Percentiles rank a stretch among this genome's conserved stretches.
These are phyloP conservation scores for Triangularia verruculosa DNA, from an alignment of 2,329 filamentous ascomycete genomes.

Conservation along the genomic window DNA sequence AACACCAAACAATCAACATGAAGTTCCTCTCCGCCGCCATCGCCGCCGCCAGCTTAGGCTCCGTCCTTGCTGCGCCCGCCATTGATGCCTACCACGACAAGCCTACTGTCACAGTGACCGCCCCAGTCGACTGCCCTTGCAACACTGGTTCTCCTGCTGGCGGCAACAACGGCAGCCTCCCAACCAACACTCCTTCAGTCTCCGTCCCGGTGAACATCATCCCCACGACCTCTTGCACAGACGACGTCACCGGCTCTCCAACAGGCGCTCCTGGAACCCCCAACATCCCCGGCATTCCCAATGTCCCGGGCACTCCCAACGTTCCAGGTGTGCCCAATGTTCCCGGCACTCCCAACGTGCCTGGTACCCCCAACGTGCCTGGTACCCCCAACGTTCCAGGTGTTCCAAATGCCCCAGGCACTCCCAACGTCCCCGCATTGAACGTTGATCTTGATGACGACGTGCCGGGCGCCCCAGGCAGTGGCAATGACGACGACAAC, in stretches of 20 bases:
- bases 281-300: neutral
- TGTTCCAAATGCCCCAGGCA: neutral
- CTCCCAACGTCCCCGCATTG: neutral
- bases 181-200: neutral
- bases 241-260: neutral
- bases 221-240: neutral
- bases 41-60: slow-evolving; percentile 22
- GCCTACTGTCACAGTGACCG: neutral
- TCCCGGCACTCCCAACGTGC: neutral
- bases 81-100: slow-evolving; percentile 1
- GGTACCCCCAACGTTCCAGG: neutral
- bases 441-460: neutral
- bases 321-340: neutral
- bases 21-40: slow-evolving; percentile 25
- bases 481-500: neutral
- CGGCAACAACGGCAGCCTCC: neutral
- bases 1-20: slow-evolving; percentile 18
- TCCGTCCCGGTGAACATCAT: neutral
- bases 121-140: neutral
- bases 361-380: neutral
- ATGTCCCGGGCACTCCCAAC: neutral
- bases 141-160: neutral
- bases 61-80: slow-evolving; percentile 21
- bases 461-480: neutral
- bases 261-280: neutral